These are phyloP conservation scores for Thuja plicata DNA, from an alignment of 83 land plant species.

Conservation along the genomic window DNA sequence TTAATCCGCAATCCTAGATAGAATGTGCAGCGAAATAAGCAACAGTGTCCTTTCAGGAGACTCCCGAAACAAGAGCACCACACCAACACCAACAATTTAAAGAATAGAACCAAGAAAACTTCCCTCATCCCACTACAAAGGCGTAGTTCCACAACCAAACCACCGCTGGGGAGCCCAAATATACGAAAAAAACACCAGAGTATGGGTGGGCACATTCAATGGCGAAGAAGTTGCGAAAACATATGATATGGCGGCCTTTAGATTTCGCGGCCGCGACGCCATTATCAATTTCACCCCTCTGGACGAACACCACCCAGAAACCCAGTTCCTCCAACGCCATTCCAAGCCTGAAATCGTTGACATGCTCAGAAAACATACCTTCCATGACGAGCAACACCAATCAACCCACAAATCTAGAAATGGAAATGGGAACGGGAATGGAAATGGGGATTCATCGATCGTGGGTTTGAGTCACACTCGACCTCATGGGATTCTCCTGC, in stretches of 20 bases:
- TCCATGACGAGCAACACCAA: conserved; percentile 51
- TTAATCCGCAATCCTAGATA: background rate
- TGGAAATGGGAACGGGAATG: too few relatives aligned
- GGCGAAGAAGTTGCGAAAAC: conserved; percentile 43
- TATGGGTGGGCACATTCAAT: conserved; percentile 58
- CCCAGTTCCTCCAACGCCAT: conserved; percentile 38
- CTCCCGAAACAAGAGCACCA: background rate
- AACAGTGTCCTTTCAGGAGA: too few relatives aligned
- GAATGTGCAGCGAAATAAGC: conserved; percentile 7
- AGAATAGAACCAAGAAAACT: conserved; percentile 10
- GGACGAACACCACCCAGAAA: conserved; percentile 23
- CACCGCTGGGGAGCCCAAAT: conserved; percentile 62
- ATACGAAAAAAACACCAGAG: conserved; percentile 46
- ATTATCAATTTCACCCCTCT: conserved; percentile 29
- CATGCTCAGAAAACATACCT: conserved; percentile 73
- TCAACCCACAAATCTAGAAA: background rate
- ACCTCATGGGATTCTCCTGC: background rate
- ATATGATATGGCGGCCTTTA: conserved; percentile 48
- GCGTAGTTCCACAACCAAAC: conserved; percentile 55
- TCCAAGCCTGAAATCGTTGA: conserved; percentile 71
- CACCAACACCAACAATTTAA: too few relatives aligned
- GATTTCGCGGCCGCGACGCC: conserved; percentile 47
- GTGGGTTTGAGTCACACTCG: conserved; percentile 1
- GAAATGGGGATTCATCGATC: too few relatives aligned
- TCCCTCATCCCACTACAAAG: conserved; percentile 47